Conservation (phyloP, 1,139 yeast species). For the Suhomyces choctaworum region DNA sequence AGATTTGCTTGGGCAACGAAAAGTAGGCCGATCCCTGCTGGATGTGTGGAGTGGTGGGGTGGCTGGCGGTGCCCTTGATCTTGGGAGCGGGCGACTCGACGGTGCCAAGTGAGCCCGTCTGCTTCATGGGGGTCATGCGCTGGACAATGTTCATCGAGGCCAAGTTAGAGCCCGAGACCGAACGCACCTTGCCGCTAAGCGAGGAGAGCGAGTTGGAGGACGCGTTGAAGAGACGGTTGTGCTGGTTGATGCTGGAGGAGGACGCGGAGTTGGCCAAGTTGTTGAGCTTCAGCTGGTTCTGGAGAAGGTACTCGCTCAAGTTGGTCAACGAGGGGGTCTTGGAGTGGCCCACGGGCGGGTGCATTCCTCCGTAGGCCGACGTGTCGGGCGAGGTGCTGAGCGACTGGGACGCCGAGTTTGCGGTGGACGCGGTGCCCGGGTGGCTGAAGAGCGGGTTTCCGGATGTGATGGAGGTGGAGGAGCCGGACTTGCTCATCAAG, state of each 20-base stretch:
- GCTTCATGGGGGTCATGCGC: constrained; percentile 45
- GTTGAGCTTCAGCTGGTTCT: constrained; percentile 19
- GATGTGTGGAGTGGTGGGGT: constrained; percentile 15
- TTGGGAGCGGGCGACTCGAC: constrained; percentile 10
- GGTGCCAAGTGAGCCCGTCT: constrained; percentile 3
- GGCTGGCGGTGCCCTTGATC: constrained; percentile 12
- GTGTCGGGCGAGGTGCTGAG: constrained; percentile 39
- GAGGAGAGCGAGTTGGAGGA: constrained; percentile 29
- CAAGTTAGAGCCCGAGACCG: constrained; percentile 24
- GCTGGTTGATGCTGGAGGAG: constrained; percentile 12
- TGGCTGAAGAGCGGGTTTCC: constrained; percentile 24
- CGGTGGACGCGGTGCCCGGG: constrained; percentile 20
- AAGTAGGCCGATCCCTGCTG: constrained; percentile 15
- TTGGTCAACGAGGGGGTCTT: constrained; percentile 27
- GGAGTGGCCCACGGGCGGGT: constrained; percentile 13
- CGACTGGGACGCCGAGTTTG: constrained; percentile 27
- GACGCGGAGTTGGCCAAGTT: constrained; percentile 3
- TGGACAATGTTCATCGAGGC: constrained; percentile 23
- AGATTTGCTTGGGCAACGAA: constrained; percentile 24
- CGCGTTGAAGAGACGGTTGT: constrained; percentile 24
- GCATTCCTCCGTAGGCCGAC: constrained; percentile 14
- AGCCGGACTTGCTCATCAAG: constrained; percentile 10
- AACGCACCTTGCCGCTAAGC: constrained; percentile 26
- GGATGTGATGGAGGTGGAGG: constrained; percentile 22
- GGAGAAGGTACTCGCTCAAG: constrained; percentile 34